Evolutionary conservation across 2,329 filamentous ascomycete species (phyloP).

Genomic region (Allantophomopsis cytisporea): DNA sequence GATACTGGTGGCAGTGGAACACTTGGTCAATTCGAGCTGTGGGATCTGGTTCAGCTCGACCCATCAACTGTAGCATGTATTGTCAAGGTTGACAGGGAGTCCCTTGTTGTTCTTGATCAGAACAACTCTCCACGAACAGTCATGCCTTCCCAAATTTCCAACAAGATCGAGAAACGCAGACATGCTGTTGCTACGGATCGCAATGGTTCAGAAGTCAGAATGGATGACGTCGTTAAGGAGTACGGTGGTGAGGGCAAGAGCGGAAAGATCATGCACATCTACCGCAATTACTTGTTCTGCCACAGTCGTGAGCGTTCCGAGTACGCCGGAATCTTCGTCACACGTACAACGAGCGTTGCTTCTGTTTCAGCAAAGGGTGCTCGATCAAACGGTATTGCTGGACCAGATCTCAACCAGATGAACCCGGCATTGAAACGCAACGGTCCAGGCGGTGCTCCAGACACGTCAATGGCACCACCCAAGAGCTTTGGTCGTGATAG

Average conservation of each 20-base stretch:
- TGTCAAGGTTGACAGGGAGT: slow-evolving; percentile 90
- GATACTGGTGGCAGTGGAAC: slow-evolving; percentile 79
- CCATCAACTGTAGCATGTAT: slow-evolving; percentile 85
- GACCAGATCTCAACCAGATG: slow-evolving; percentile 78
- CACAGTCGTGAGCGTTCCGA: slow-evolving; percentile 75
- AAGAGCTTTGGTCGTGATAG: slow-evolving; percentile 67
- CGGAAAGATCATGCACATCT: slow-evolving; percentile 86
- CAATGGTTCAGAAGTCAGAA: slow-evolving; percentile 82
- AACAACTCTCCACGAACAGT: slow-evolving; percentile 71
- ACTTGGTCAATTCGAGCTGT: slow-evolving; percentile 79
- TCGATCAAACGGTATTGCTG: slow-evolving; percentile 46
- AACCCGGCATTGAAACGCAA: slow-evolving; percentile 78
- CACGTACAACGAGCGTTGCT: slow-evolving; percentile 70
- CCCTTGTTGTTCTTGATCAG: slow-evolving; percentile 80
- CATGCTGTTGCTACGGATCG: slow-evolving; percentile 84
- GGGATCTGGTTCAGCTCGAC: slow-evolving; percentile 90
- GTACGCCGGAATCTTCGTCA: slow-evolving; percentile 83
- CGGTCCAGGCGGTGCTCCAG: slow-evolving; percentile 34
- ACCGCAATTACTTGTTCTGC: slow-evolving; percentile 83
- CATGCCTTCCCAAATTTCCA: slow-evolving; percentile 83
- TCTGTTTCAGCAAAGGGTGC: slow-evolving; percentile 93
- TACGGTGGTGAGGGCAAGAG: slow-evolving; percentile 71
- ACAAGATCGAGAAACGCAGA: slow-evolving; percentile 72
- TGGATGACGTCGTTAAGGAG: slow-evolving; percentile 88
- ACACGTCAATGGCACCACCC: slow-evolving; percentile 42